Evolutionary conservation across 345 rosid species (phyloP).

Genomic region (Limnanthes douglasii): DNA sequence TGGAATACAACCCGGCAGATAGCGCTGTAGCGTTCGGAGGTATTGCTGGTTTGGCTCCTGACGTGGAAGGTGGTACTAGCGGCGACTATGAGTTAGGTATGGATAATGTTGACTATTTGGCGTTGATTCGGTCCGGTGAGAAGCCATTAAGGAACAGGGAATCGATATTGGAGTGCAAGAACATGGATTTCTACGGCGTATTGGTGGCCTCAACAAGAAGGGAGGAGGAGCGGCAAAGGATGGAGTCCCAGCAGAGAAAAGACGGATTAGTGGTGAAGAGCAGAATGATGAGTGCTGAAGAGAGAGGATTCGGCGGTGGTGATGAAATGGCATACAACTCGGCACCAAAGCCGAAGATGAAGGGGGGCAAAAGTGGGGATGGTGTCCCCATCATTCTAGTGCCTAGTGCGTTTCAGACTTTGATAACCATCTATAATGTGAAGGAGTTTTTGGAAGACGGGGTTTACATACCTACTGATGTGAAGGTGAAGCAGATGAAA

Average conservation of each 20-base stretch:
- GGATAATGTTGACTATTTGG: slow-evolving; percentile 14
- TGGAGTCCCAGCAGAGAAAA: slow-evolving; percentile 89
- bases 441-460: slow-evolving; percentile 95
- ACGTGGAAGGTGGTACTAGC: slow-evolving; percentile 11
- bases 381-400: slow-evolving; percentile 91
- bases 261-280: slow-evolving; percentile 90
- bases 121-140: slow-evolving; percentile 40
- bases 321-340: slow-evolving; percentile 42
- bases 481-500: slow-evolving; percentile 78
- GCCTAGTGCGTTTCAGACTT: slow-evolving; percentile 83
- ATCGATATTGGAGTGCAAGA: slow-evolving; percentile 50
- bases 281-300: slow-evolving; percentile 73
- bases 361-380: slow-evolving; percentile 74
- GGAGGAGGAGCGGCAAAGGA: slow-evolving; percentile 78
- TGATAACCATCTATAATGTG: slow-evolving; percentile 84
- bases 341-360: slow-evolving; percentile 53
- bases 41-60: slow-evolving; percentile 8
- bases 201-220: slow-evolving; percentile 65
- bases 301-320: slow-evolving; percentile 57
- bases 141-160: slow-evolving; percentile 72
- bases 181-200: slow-evolving; percentile 63
- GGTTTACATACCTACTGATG: slow-evolving; percentile 66
- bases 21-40: slow-evolving; percentile 15
- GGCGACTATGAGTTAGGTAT: slow-evolving; percentile 6
- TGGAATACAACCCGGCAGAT: slow-evolving; percentile 24